Evolutionary conservation across 2,329 filamentous ascomycete genomes (phyloP), one percentile per base, ranked within the genome.

Genomic region (Penicillium sp.): DNA sequence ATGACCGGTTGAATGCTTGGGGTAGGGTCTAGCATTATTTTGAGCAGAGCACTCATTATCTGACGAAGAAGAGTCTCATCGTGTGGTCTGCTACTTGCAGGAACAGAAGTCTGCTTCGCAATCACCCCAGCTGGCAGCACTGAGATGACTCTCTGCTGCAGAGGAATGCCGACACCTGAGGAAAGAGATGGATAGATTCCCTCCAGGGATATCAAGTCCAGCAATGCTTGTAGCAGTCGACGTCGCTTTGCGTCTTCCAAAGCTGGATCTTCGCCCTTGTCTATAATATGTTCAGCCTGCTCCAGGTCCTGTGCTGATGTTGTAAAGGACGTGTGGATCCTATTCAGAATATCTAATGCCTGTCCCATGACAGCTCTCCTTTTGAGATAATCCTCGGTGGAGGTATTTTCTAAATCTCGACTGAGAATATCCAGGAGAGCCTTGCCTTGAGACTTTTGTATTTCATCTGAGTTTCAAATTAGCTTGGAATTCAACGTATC

Each of bases 141-240:
- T 21, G 76, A 77, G 36, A 77, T 75, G 7, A 78, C 69, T 44
- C 76, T 69, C 52, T 75, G 68, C 56, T 77, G 74, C 11, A 78
- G 61, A 10, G 76, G 76, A 42, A 78, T 74, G 1, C 75, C 75
- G 37, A 77, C 75, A 18, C 75, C 75, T 18, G 63, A 56, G 13
- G 75, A 77, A 14, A 77, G 64, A 5, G 67, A 76, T 5, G 76
- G 76, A 57, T 78, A 77, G 21, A 78, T 73, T 5, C 76, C 76
- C 54, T 78, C 76, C 6, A 78, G 54, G 2, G 76, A 76, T 34
- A 78, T 67, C 45, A 78, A 57, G 50, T 78, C 76, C 40, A 78
- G 60, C 6, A 78, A 60, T 5, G 73, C 71, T 66, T 77, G 70
- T 3, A 77, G 59, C 13, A 69, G 56, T 23, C 74, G 68, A 28